Evolutionary conservation across 1,284 basidiomycete species (phyloP).

Genomic region (Malassezia arunalokei): DNA sequence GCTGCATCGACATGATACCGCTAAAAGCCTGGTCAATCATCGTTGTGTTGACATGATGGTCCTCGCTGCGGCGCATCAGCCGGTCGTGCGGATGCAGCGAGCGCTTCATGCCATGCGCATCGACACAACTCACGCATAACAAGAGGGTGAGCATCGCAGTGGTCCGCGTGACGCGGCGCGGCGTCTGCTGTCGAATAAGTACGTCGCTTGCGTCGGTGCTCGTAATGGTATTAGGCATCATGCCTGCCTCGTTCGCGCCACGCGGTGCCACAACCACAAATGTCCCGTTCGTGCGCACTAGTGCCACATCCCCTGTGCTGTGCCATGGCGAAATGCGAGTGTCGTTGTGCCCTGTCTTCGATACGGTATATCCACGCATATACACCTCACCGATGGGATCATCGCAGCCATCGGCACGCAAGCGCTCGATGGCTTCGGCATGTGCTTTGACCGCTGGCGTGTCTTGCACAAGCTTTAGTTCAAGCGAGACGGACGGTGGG

Average conservation of each 20-base stretch:
- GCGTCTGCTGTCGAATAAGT: background rate
- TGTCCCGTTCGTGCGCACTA: conserved; percentile 39
- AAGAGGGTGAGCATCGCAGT: conserved; percentile 1
- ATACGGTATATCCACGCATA: conserved; percentile 26
- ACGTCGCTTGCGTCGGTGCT: conserved; percentile 3
- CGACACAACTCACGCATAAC: background rate
- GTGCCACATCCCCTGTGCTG: conserved; percentile 30
- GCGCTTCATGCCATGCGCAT: background rate
- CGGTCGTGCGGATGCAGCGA: background rate
- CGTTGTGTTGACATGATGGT: conserved; percentile 21
- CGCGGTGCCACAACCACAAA: conserved; percentile 26
- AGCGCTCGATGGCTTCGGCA: conserved; percentile 18
- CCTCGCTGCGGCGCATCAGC: background rate
- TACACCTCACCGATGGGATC: conserved; percentile 33
- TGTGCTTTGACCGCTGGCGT: conserved; percentile 14
- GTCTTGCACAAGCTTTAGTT: conserved; percentile 34
- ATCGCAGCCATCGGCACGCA: conserved; percentile 11
- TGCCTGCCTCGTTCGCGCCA: conserved; percentile 1
- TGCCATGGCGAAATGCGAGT: conserved; percentile 18
- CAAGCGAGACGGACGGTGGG: conserved; percentile 33
- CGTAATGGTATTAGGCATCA: conserved; percentile 1
- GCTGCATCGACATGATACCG: conserved; percentile 28
- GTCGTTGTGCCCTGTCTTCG: background rate
- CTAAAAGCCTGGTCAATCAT: conserved; percentile 24
- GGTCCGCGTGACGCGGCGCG: background rate